phyloP scores from a whole-genome alignment of 1,284 basidiomycete genomes.

The Phellopilus nigrolimitatus region DNA sequence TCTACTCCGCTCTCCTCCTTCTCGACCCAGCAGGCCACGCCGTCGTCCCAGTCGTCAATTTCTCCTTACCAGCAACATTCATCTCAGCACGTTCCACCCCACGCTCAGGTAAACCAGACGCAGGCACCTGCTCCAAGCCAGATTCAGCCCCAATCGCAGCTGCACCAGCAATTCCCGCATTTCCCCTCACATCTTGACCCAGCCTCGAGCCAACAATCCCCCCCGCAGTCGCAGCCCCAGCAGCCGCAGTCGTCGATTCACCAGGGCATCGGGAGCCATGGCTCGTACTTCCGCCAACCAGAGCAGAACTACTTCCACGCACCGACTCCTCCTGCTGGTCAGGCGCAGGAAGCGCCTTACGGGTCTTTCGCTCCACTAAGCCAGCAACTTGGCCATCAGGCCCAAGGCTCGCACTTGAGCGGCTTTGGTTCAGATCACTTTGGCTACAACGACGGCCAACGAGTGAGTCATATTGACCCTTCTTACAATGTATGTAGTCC shows the following conservation, averaged over 20 bases:
- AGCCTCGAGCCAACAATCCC: constrained; percentile 12
- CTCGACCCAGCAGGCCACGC: constrained; percentile 34
- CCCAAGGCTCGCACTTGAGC: constrained; percentile 49
- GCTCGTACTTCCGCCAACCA: constrained; percentile 61
- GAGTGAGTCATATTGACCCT: constrained; percentile 40
- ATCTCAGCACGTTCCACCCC: constrained; percentile 21
- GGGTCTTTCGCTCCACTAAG: constrained; percentile 62
- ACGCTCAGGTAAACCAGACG: constrained; percentile 30
- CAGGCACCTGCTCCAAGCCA: constrained; percentile 36
- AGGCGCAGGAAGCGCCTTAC: constrained; percentile 61
- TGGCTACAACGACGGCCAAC: constrained; percentile 57
- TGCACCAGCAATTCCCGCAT: constrained; percentile 55
- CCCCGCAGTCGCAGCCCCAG: constrained; percentile 39
- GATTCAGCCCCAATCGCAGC: constrained; percentile 27
- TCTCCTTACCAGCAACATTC: constrained; percentile 31
- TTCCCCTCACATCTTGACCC: constrained; percentile 58
- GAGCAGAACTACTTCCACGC: constrained; percentile 70
- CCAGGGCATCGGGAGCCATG: constrained; percentile 29
- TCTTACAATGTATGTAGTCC: constrained; percentile 7
- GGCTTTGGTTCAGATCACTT: constrained; percentile 60
- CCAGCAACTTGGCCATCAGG: constrained; percentile 44
- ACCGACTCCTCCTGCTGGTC: constrained; percentile 63
- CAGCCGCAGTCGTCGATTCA: constrained; percentile 28
- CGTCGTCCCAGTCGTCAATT: constrained; percentile 21
- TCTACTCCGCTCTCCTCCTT: constrained; percentile 37